A percentile compares a stretch with the other conserved stretches of the same genome.
Evolutionary conservation across 2,329 filamentous ascomycete genomes (phyloP).

Genomic region (Ophiostoma novo-ulmi): DNA sequence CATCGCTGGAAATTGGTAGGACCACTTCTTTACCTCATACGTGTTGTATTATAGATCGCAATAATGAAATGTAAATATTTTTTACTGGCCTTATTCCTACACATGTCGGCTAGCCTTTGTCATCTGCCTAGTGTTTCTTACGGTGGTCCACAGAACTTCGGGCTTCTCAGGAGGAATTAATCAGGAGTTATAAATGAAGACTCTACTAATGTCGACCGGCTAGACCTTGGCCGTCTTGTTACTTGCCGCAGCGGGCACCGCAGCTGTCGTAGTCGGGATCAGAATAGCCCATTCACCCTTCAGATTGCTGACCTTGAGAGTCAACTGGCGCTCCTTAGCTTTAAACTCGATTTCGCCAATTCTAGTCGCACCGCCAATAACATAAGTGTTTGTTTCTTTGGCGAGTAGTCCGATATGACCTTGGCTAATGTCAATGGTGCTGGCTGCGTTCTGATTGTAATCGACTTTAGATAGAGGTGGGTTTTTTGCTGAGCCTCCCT

Average conservation of each 20-base stretch:
- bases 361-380: background rate
- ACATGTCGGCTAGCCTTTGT: too few relatives aligned
- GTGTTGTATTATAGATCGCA: too few relatives aligned
- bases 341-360: slow-evolving; percentile 1
- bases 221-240: background rate
- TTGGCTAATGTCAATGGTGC: slow-evolving; percentile 2
- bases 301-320: background rate
- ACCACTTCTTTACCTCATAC: too few relatives aligned
- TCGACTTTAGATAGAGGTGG: background rate
- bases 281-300: slow-evolving; percentile 1
- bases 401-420: background rate
- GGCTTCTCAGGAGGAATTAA: too few relatives aligned
- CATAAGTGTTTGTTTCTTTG: background rate
- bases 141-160: too few relatives aligned
- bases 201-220: too few relatives aligned
- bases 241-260: background rate
- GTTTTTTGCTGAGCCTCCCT: background rate
- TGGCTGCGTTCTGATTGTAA: background rate
- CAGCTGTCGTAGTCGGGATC: background rate
- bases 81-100: too few relatives aligned
- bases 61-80: too few relatives aligned
- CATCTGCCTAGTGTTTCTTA: too few relatives aligned
- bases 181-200: too few relatives aligned
- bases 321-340: background rate
- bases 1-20: too few relatives aligned